Conservation (phyloP, 768 basidiomycete species). For the Cyathus striatus region DNA sequence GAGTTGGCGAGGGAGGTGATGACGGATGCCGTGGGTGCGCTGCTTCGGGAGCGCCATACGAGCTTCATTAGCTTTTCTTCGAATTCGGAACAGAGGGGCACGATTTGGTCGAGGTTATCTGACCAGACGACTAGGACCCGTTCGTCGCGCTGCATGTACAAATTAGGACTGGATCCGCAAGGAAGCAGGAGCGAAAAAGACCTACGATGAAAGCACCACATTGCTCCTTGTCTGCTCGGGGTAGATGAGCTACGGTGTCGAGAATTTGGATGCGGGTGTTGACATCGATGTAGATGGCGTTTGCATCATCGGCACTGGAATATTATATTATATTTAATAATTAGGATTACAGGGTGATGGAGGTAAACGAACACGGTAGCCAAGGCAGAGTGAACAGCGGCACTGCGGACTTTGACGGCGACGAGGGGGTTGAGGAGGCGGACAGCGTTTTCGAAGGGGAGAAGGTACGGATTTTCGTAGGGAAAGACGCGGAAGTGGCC, state of each 20-base stretch:
- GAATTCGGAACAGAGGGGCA: conserved; percentile 69
- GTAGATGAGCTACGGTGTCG: conserved; percentile 60
- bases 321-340: conserved; percentile 1
- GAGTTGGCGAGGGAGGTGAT: conserved; percentile 32
- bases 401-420: conserved; percentile 75
- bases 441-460: conserved; percentile 79
- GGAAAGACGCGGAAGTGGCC: conserved; percentile 79
- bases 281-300: conserved; percentile 63
- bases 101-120: conserved; percentile 75
- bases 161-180: conserved; percentile 2
- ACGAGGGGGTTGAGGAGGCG: conserved; percentile 76
- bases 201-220: conserved; percentile 82
- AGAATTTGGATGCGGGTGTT: conserved; percentile 88
- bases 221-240: conserved; percentile 85
- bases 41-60: conserved; percentile 44
- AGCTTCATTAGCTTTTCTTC: conserved; percentile 62
- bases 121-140: conserved; percentile 82
- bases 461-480: conserved; percentile 76
- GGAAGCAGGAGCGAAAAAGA: conserved; percentile 9
- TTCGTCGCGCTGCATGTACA: conserved; percentile 62
- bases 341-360: background rate
- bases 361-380: conserved; percentile 50
- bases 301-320: conserved; percentile 51
- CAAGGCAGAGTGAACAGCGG: conserved; percentile 76
- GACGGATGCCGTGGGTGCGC: conserved; percentile 29